Evolutionary conservation across 495 filamentous ascomycete genomes (phyloP), one percentile per base, ranked within the genome.

Genomic region (Xylaria acuta): DNA sequence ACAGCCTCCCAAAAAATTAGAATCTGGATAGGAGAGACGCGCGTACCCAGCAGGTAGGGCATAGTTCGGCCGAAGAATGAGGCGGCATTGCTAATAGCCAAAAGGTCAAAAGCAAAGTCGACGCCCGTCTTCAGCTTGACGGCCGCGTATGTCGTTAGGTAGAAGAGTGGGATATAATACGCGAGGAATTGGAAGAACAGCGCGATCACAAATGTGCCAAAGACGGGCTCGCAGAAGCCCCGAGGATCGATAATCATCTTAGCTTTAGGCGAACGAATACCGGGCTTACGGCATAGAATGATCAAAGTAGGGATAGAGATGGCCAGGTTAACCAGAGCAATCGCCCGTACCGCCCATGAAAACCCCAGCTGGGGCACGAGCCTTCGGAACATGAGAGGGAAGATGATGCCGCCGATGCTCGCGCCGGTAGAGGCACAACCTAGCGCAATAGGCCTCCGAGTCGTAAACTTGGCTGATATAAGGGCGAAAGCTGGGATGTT

Each of bases 381-480:
- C 22, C 81, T 79, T 8, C 83, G 74, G 25, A 91, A 82, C 87
- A 92, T 89, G 74, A 92, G 91, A 8, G 86, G 86, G 64, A 89
- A 86, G 20, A 90, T 81, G 41, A 91, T 84, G 38, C 89, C 89
- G 5, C 89, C 88, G 8, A 92, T 75, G 36, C 85, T 87, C 0
- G 85, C 86, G 3, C 90, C 90, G 1, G 86, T 80, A 4, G 87
- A 34, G 0, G 56, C 56, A 8, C 27, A 38, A 25, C 30, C 27
- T 20, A 60, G 14, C 14, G 56, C 56, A 20, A 60, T 16, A 1
- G 36, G 41, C 7, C 63, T 1, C 30, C 43, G n/a, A 8, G 63
- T 18, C 43, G 7, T 51, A 14, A 51, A 66, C 27, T 47, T 47
- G 25, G 40, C 9, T 25, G 40, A 16, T 11, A 66, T 51, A 7